Conservation (phyloP, 208 protist species). For the Wallacemonas sp. region DNA sequence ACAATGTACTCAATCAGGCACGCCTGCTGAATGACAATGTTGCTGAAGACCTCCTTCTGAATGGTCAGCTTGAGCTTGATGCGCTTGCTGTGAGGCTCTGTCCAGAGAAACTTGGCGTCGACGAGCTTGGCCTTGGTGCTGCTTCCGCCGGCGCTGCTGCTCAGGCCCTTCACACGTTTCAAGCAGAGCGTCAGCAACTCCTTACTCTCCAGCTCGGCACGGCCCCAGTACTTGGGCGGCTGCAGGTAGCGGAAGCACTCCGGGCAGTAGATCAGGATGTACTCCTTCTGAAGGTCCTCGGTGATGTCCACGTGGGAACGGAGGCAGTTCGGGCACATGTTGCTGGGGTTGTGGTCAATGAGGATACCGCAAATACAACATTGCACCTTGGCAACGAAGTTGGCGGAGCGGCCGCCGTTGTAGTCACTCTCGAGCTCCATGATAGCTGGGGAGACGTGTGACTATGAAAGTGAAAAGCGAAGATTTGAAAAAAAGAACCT, state of each 20-base stretch:
- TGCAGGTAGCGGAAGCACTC: slow-evolving; percentile 96
- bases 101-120: slow-evolving; percentile 99
- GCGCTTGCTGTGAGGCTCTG: slow-evolving; percentile 98
- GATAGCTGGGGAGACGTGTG: not conserved
- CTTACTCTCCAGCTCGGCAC: slow-evolving; percentile 96
- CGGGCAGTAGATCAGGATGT: slow-evolving; percentile 95
- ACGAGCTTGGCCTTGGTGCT: slow-evolving; percentile 94
- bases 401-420: slow-evolving; percentile 15
- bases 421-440: slow-evolving; percentile 66
- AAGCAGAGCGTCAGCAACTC: slow-evolving; percentile 98
- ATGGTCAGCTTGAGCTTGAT: slow-evolving; percentile 99
- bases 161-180: slow-evolving; percentile 96
- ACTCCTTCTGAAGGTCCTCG: slow-evolving; percentile 96
- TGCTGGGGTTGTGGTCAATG: slow-evolving; percentile 97
- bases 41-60: slow-evolving; percentile 97
- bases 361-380: slow-evolving; percentile 97
- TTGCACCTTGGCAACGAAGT: slow-evolving; percentile 82
- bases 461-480: not conserved
- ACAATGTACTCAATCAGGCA: slow-evolving; percentile 98
- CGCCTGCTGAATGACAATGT: slow-evolving; percentile 97
- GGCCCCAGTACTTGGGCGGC: slow-evolving; percentile 97
- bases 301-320: slow-evolving; percentile 98
- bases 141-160: slow-evolving; percentile 54
- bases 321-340: slow-evolving; percentile 99
- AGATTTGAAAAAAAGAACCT: not conserved